phyloP scores from a whole-genome alignment of 192 early-diverging fungal genomes.

The Jimgerdemannia lactiflua region DNA sequence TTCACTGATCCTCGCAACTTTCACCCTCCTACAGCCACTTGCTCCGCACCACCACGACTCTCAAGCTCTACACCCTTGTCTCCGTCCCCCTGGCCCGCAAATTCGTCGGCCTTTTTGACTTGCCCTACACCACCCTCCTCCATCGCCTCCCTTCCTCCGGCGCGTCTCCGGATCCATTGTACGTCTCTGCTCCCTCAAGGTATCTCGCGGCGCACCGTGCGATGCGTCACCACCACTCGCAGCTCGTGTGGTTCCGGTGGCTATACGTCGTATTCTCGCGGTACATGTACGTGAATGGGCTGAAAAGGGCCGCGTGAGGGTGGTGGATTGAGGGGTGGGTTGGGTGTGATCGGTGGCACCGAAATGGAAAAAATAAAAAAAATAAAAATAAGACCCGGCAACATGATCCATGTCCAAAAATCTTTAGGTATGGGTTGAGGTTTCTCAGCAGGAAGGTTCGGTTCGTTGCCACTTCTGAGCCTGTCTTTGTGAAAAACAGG shows the following conservation, averaged over 20 bases:
- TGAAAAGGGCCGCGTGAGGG: constrained; percentile 47
- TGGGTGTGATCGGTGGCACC: no score
- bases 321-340: no score
- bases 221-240: constrained; percentile 79
- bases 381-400: no score
- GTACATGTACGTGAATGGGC: constrained; percentile 87
- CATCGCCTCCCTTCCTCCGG: background rate
- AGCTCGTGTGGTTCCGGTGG: constrained; percentile 93
- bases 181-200: constrained; percentile 57
- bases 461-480: no score
- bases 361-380: no score
- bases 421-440: no score
- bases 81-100: constrained; percentile 58
- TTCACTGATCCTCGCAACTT: constrained; percentile 1
- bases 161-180: constrained; percentile 30
- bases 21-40: constrained; percentile 12
- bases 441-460: no score
- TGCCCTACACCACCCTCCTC: constrained; percentile 21
- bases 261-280: constrained; percentile 83
- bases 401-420: no score
- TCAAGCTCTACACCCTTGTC: constrained; percentile 54
- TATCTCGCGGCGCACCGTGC: constrained; percentile 57
- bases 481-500: no score
- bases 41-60: constrained; percentile 30
- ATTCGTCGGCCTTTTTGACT: constrained; percentile 51